A percentile compares a stretch with the other conserved stretches of the same genome.
Conservation (phyloP, 805 yeast species). For the Yamadazyma takamatsuzukensis region DNA sequence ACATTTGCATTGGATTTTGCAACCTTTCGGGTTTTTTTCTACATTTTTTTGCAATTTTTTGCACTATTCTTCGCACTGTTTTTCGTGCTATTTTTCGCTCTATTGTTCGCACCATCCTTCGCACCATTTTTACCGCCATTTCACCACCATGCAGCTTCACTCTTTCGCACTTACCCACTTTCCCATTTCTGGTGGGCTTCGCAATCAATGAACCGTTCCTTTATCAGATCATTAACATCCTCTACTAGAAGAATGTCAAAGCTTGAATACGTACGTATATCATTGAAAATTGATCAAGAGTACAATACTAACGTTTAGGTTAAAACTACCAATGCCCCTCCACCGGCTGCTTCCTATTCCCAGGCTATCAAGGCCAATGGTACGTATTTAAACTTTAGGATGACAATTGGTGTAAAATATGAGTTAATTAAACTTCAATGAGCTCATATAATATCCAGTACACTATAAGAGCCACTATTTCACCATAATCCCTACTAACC, state of each 20-base stretch:
- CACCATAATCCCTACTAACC: constrained; percentile 20
- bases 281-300: background rate
- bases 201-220: constrained; percentile 9
- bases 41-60: too few species aligned
- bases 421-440: too few species aligned
- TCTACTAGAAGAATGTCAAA: constrained; percentile 12
- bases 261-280: constrained; percentile 12
- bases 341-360: constrained; percentile 95
- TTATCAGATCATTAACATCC: constrained; percentile 9
- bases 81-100: too few species aligned
- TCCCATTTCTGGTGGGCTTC: too few species aligned
- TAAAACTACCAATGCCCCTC: constrained; percentile 77
- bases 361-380: constrained; percentile 90
- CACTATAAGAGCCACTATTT: background rate
- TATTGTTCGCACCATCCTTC: too few species aligned
- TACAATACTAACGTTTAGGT: constrained; percentile 31
- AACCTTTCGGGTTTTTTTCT: too few species aligned
- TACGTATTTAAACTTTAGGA: constrained; percentile 18
- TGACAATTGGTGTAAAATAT: background rate
- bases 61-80: too few species aligned
- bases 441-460: too few species aligned
- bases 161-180: too few species aligned
- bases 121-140: too few species aligned
- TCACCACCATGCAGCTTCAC: too few species aligned
- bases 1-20: too few species aligned